phyloP scores from a whole-genome alignment of 352 stramenopile genomes.

The Phytophthora syringae region DNA sequence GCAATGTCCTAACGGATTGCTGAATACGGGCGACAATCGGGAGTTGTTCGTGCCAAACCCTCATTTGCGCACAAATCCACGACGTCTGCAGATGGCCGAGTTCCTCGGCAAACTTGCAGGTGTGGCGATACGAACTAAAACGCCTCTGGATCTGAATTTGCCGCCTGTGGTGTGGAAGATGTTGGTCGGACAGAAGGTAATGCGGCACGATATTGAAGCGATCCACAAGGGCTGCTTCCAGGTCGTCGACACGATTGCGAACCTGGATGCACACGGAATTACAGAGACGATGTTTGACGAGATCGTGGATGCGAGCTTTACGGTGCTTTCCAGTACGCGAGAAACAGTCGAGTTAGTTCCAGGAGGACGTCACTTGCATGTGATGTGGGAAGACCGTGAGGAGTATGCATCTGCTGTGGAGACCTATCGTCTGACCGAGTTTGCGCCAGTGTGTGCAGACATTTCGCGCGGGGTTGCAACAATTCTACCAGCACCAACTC shows the following conservation, averaged over 20 bases:
- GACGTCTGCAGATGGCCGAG: conserved; percentile 89
- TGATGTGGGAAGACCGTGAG: conserved; percentile 92
- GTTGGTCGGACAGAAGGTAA: conserved; percentile 85
- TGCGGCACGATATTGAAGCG: conserved; percentile 80
- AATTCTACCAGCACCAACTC: conserved; percentile 82
- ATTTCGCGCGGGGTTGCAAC: conserved; percentile 84
- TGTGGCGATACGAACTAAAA: conserved; percentile 93
- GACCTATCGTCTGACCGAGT: conserved; percentile 82
- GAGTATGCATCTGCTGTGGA: conserved; percentile 85
- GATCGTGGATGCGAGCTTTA: conserved; percentile 92
- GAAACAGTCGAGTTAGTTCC: conserved; percentile 84
- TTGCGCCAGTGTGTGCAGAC: conserved; percentile 73
- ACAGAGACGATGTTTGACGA: conserved; percentile 90
- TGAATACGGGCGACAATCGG: conserved; percentile 88
- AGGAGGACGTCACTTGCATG: conserved; percentile 76
- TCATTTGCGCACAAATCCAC: conserved; percentile 53
- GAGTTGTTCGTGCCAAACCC: conserved; percentile 88
- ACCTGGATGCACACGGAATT: conserved; percentile 79
- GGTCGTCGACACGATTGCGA: conserved; percentile 90
- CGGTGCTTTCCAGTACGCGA: conserved; percentile 82
- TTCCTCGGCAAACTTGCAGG: conserved; percentile 96
- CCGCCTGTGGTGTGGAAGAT: conserved; percentile 93
- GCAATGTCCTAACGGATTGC: conserved; percentile 88
- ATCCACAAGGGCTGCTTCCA: conserved; percentile 89
- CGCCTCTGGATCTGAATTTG: conserved; percentile 92